A percentile compares a stretch with the other conserved stretches of the same genome.
phyloP scores from a whole-genome alignment of 495 filamentous ascomycete genomes.

The Penicillium samsonianum region DNA sequence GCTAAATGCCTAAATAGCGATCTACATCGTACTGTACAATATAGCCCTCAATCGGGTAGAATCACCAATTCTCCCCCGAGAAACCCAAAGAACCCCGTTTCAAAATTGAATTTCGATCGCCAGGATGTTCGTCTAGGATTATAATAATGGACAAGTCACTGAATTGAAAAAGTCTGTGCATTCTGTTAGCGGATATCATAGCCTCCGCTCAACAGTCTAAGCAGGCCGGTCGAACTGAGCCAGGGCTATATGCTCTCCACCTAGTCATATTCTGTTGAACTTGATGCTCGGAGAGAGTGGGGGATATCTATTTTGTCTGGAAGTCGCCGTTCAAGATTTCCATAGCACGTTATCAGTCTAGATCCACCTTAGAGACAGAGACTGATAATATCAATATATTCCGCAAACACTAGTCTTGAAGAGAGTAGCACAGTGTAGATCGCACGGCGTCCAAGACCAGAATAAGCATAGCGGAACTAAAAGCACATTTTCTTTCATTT shows the following conservation, averaged over 20 bases:
- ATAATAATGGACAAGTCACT: slow-evolving; percentile 12
- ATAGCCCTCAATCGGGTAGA: not conserved
- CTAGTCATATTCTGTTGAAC: not conserved
- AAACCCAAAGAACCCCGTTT: not conserved
- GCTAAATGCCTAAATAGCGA: not conserved
- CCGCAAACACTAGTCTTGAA: slow-evolving; percentile 12
- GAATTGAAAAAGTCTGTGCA: slow-evolving; percentile 8
- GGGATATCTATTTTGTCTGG: not conserved
- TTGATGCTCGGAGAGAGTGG: not conserved
- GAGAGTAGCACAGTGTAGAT: slow-evolving; percentile 5
- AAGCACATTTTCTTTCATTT: slow-evolving; percentile 7
- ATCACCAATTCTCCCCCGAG: not conserved
- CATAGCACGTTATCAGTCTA: not conserved
- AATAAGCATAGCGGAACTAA: slow-evolving; percentile 2
- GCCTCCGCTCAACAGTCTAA: slow-evolving; percentile 6
- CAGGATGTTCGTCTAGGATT: slow-evolving; percentile 14
- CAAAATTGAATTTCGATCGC: slow-evolving; percentile 12
- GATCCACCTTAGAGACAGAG: not conserved
- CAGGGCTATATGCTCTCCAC: slow-evolving; percentile 7
- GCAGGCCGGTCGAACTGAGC: slow-evolving; percentile 9
- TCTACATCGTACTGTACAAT: not conserved
- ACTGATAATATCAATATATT: not conserved
- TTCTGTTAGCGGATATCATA: slow-evolving; percentile 11
- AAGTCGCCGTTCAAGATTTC: not conserved
- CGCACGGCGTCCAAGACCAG: slow-evolving; percentile 10